Evolutionary conservation across 176 grass and related monocot species (phyloP).

Genomic region (Olyra latifolia): DNA sequence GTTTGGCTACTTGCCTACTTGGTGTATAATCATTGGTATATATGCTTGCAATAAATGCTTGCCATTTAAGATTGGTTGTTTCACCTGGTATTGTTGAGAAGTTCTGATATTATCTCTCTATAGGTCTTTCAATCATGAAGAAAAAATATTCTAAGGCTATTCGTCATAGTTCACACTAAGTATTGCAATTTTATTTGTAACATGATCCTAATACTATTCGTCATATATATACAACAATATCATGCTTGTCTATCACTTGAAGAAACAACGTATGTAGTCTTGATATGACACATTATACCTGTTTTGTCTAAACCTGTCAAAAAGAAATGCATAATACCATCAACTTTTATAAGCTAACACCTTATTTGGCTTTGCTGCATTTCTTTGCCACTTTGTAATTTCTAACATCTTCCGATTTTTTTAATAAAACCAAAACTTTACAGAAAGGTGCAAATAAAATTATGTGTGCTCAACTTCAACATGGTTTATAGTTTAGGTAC

Average conservation of each 20-base stretch:
- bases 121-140: not conserved
- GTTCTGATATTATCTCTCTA: conserved; percentile 16
- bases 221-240: not conserved
- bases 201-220: not conserved
- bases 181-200: not conserved
- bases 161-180: not conserved
- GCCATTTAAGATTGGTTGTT: conserved; percentile 15
- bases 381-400: not conserved
- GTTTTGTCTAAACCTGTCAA: conserved; percentile 8
- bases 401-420: not conserved
- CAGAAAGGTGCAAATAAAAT: not conserved
- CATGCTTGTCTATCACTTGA: conserved; percentile 2
- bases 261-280: conserved; percentile 4
- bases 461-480: not conserved
- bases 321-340: not conserved
- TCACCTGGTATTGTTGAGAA: not conserved
- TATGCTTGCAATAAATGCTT: conserved; percentile 8
- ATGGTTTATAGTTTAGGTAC: not conserved
- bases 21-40: not conserved
- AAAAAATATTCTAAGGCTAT: conserved; percentile 9
- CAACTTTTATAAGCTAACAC: not conserved
- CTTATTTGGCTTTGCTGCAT: not conserved
- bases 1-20: conserved; percentile 7
- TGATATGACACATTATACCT: not conserved
- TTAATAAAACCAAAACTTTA: conserved; percentile 11